Percentiles rank a stretch among this genome's conserved stretches.
Conservation (phyloP, 148 eudicot genomes). For the Tetragonia tetragonoides region DNA sequence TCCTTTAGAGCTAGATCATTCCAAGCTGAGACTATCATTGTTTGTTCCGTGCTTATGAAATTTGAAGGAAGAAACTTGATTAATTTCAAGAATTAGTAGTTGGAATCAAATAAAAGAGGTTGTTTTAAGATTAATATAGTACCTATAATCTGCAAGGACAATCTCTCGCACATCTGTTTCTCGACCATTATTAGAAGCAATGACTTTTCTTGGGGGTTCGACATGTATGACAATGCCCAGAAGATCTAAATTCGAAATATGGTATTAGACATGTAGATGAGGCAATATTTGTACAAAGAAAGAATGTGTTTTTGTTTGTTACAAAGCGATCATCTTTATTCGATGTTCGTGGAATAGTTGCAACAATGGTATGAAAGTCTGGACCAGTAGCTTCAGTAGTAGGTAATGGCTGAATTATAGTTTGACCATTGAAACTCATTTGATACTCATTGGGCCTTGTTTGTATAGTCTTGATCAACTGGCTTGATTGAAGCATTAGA, state of each 20-base stretch:
- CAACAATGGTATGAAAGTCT: not conserved
- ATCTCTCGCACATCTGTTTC: not conserved
- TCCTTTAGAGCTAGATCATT: not conserved
- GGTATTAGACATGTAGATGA: no score
- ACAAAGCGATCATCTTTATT: not conserved
- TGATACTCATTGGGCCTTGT: no score
- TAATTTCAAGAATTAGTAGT: no score
- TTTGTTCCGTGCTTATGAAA: not conserved
- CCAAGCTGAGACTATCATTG: not conserved
- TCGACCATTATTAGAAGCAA: not conserved
- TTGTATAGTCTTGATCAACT: not conserved
- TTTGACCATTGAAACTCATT: no score
- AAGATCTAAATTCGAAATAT: not conserved
- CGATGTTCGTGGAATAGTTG: not conserved
- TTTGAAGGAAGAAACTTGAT: no score
- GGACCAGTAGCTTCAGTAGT: not conserved
- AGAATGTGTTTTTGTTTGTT: not conserved
- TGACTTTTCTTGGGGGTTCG: not conserved
- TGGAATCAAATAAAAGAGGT: no score
- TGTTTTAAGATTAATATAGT: not conserved
- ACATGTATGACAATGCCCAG: not conserved
- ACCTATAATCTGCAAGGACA: not conserved
- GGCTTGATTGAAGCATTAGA: not conserved
- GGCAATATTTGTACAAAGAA: no score
- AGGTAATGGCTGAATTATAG: not conserved